phyloP scores from a whole-genome alignment of 1,284 basidiomycete genomes.

The Irpex lacteus region DNA sequence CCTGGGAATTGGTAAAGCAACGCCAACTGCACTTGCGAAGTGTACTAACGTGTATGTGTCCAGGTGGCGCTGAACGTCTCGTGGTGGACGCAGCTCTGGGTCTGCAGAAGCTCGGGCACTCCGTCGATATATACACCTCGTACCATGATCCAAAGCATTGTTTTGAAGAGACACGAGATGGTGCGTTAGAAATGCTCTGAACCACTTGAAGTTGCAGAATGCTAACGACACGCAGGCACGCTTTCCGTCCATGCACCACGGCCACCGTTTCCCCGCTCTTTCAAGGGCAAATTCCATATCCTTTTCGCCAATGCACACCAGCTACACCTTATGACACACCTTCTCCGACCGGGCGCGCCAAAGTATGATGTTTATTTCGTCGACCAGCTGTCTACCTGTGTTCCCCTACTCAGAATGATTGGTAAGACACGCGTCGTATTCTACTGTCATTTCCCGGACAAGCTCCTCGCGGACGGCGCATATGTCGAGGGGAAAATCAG shows the following conservation, averaged over 20 bases:
- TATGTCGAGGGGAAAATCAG: constrained; percentile 54
- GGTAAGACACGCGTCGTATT: constrained; percentile 83
- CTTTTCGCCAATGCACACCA: constrained; percentile 89
- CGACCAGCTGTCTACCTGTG: constrained; percentile 91
- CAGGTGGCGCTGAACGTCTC: constrained; percentile 93
- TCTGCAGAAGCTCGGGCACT: constrained; percentile 82
- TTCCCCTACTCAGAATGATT: constrained; percentile 77
- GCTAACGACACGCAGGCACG: constrained; percentile 56
- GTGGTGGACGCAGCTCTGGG: constrained; percentile 96
- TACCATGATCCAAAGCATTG: constrained; percentile 85
- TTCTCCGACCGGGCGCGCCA: constrained; percentile 47
- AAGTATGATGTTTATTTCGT: constrained; percentile 88
- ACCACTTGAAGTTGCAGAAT: not conserved
- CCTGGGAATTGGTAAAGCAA: constrained; percentile 81
- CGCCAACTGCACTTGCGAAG: not conserved
- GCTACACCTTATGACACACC: constrained; percentile 69
- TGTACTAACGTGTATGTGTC: constrained; percentile 12
- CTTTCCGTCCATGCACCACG: constrained; percentile 78
- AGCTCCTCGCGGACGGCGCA: constrained; percentile 79
- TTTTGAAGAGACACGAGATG: constrained; percentile 89
- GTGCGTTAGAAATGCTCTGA: constrained; percentile 38
- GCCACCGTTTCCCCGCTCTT: constrained; percentile 77
- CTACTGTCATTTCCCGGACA: constrained; percentile 98
- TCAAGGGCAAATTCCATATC: constrained; percentile 81
- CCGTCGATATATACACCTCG: constrained; percentile 92